Evolutionary conservation across 441 rosid species (phyloP).

Genomic region (Croton laevigatus): DNA sequence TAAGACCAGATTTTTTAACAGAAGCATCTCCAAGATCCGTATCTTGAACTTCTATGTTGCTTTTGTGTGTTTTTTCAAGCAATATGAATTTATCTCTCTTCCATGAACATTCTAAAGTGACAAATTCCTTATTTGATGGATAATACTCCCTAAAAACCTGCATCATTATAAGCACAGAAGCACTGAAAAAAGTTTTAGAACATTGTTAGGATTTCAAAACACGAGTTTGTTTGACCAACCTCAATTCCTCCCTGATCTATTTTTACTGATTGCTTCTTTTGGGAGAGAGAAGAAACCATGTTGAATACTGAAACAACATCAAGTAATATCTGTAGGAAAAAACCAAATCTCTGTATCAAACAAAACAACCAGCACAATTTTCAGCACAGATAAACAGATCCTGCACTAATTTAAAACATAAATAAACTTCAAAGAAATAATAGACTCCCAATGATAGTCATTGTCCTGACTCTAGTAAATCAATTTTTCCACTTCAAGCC

Average conservation of each 20-base stretch:
- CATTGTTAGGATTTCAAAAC: constrained; percentile 15
- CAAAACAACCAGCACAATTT: constrained; percentile 8
- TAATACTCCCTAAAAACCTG: constrained; percentile 77
- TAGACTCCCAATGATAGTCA: not conserved
- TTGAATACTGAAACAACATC: constrained; percentile 69
- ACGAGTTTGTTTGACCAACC: constrained; percentile 35
- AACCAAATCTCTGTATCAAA: not conserved
- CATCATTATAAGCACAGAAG: constrained; percentile 21
- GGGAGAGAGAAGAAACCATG: constrained; percentile 56
- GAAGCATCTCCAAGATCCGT: constrained; percentile 31
- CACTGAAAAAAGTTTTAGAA: not conserved
- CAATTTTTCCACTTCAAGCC: not conserved
- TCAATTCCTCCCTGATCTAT: constrained; percentile 65
- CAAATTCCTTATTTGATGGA: constrained; percentile 50
- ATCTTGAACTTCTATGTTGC: constrained; percentile 30
- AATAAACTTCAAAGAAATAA: not conserved
- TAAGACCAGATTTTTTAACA: constrained; percentile 34
- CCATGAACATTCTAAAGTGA: constrained; percentile 64
- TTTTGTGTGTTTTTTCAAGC: constrained; percentile 44
- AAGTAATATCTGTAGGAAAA: constrained; percentile 57
- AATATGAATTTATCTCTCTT: constrained; percentile 59
- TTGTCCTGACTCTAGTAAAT: not conserved
- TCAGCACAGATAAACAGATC: not conserved
- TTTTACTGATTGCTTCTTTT: constrained; percentile 67
- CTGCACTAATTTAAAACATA: not conserved